A percentile compares a stretch with the other conserved stretches of the same genome.
Conservation (phyloP, 2,329 filamentous ascomycete species). For the Diatrype stigma region DNA sequence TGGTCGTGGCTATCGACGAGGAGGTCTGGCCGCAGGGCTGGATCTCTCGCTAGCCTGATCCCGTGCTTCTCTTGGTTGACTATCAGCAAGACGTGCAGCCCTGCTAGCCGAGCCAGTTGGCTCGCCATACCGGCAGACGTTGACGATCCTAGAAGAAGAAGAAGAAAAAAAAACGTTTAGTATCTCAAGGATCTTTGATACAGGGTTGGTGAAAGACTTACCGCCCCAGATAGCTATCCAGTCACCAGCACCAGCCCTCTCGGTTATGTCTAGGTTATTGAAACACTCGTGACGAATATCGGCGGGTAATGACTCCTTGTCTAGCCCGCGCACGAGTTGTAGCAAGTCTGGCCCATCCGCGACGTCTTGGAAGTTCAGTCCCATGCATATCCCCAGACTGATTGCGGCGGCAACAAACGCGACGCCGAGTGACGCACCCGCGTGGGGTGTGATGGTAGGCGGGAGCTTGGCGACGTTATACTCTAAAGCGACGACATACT, state of each 20-base stretch:
- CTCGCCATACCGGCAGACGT: constrained; percentile 64
- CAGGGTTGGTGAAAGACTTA: neutral
- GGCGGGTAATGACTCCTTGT: constrained; percentile 45
- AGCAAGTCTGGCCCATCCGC: constrained; percentile 56
- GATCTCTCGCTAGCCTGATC: constrained; percentile 45
- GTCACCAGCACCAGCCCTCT: constrained; percentile 57
- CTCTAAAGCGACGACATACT: constrained; percentile 61
- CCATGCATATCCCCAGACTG: constrained; percentile 65
- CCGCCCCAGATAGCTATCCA: constrained; percentile 74
- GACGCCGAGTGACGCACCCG: constrained; percentile 62
- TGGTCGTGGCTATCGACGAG: constrained; percentile 66
- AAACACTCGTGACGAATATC: constrained; percentile 64
- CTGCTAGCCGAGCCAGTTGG: constrained; percentile 64
- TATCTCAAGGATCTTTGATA: neutral
- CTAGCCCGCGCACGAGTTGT: constrained; percentile 42
- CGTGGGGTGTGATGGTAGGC: constrained; percentile 43
- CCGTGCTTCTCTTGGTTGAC: constrained; percentile 67
- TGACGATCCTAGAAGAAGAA: constrained; percentile 41
- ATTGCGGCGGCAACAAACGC: constrained; percentile 67
- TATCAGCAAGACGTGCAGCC: constrained; percentile 61
- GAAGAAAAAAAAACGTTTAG: no score
- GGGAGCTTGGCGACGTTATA: constrained; percentile 65
- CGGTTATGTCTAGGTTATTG: constrained; percentile 43
- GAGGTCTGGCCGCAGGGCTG: constrained; percentile 49
- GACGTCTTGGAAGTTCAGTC: constrained; percentile 56